These are phyloP conservation scores for Phytopythium delawarense DNA, from an alignment of 352 stramenopile genomes.

Conservation along the genomic window DNA sequence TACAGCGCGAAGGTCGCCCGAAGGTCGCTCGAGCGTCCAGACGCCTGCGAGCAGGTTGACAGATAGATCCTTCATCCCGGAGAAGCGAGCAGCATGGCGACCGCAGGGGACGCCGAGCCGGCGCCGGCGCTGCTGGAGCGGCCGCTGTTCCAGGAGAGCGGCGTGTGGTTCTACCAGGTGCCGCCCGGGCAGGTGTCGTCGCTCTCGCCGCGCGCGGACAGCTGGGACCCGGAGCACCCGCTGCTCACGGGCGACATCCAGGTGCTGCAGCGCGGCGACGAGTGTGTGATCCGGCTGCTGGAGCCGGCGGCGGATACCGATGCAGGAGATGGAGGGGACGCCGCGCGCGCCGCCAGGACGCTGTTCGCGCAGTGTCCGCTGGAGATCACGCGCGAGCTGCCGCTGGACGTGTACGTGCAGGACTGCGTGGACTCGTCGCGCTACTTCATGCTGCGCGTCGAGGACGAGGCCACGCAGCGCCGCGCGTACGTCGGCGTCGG, in stretches of 20 bases:
- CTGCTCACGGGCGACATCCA: slow-evolving; percentile 71
- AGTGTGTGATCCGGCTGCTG: slow-evolving; percentile 70
- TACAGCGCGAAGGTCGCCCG: neutral
- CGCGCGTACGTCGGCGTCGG: slow-evolving; percentile 77
- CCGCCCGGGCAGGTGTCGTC: slow-evolving; percentile 59
- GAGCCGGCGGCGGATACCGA: slow-evolving; percentile 33
- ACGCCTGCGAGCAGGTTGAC: neutral
- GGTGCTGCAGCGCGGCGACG: slow-evolving; percentile 70
- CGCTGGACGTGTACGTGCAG: slow-evolving; percentile 75
- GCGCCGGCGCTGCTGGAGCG: slow-evolving; percentile 61
- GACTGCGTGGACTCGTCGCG: slow-evolving; percentile 86
- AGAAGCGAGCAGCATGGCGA: neutral
- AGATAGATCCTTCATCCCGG: neutral
- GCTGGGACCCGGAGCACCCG: slow-evolving; percentile 77
- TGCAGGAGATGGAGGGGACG: neutral
- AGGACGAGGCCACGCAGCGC: slow-evolving; percentile 68
- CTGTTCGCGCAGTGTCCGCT: slow-evolving; percentile 82
- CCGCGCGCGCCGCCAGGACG: slow-evolving; percentile 12
- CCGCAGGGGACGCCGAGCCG: slow-evolving; percentile 9
- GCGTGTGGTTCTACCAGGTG: slow-evolving; percentile 87
- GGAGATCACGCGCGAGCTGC: slow-evolving; percentile 53
- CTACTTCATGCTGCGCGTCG: slow-evolving; percentile 86
- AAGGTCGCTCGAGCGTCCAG: neutral
- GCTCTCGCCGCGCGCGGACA: slow-evolving; percentile 70
- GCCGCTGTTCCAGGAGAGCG: slow-evolving; percentile 64